These are phyloP conservation scores for Sanghuangporus sanghuang DNA, from an alignment of 1,284 basidiomycete genomes.

Conservation along the genomic window DNA sequence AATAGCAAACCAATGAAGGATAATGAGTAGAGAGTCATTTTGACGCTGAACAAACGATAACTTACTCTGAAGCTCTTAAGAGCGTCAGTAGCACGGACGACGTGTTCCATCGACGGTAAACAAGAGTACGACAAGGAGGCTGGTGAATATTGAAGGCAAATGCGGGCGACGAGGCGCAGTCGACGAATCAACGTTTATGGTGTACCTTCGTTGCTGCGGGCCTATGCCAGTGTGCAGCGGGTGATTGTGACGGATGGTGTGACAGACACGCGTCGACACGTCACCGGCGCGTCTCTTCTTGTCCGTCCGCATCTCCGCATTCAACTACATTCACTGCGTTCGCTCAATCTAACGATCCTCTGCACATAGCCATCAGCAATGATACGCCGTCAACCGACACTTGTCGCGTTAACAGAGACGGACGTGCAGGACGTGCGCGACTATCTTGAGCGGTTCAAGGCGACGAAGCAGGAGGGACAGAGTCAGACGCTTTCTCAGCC, in stretches of 20 bases:
- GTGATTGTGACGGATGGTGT: too few relatives aligned
- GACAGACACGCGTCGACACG: too few relatives aligned
- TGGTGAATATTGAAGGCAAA: constrained; percentile 10
- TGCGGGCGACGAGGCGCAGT: too few relatives aligned
- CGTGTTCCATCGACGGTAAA: constrained; percentile 43
- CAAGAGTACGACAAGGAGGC: constrained; percentile 2
- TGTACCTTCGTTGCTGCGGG: too few relatives aligned
- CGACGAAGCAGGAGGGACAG: not conserved
- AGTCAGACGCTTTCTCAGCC: constrained; percentile 4
- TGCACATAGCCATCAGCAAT: constrained; percentile 31
- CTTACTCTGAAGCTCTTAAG: constrained; percentile 70
- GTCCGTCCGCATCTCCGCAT: too few relatives aligned
- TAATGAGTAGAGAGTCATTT: not conserved
- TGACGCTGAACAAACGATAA: constrained; percentile 10
- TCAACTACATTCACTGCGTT: too few relatives aligned
- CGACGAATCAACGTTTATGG: too few relatives aligned
- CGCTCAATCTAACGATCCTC: not conserved
- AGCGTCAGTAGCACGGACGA: constrained; percentile 58
- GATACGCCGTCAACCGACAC: constrained; percentile 71
- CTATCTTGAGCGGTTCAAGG: not conserved
- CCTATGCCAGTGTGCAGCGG: too few relatives aligned
- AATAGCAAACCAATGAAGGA: not conserved
- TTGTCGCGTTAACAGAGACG: constrained; percentile 64
- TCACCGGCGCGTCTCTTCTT: too few relatives aligned
- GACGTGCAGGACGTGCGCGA: constrained; percentile 73